Evolutionary conservation across 805 yeast genomes (phyloP).

Genomic region (Teunomyces tritomae): DNA sequence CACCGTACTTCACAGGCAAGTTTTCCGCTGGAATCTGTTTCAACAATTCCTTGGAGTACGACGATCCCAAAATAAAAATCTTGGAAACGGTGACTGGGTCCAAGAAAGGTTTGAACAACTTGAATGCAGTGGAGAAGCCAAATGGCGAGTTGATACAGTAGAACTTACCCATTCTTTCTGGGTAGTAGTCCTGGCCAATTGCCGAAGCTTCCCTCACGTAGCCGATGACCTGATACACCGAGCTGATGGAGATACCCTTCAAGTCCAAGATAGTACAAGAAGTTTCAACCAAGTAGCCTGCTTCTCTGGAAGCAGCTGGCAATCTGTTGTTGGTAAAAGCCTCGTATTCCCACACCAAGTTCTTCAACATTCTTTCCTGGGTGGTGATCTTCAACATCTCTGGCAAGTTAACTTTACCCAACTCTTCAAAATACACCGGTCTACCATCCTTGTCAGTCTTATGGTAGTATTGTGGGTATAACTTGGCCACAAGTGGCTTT

Average conservation of each 20-base stretch:
- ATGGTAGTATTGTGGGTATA: conserved; percentile 96
- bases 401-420: conserved; percentile 84
- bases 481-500: conserved; percentile 83
- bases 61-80: conserved; percentile 80
- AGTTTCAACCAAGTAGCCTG: conserved; percentile 80
- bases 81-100: conserved; percentile 97
- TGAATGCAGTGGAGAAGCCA: conserved; percentile 93
- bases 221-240: conserved; percentile 80
- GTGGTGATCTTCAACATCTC: conserved; percentile 93
- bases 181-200: conserved; percentile 96
- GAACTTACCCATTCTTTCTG: conserved; percentile 98
- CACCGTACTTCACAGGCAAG: conserved; percentile 90
- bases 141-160: conserved; percentile 95
- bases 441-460: conserved; percentile 96
- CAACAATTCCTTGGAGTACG: conserved; percentile 76
- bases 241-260: conserved; percentile 84
- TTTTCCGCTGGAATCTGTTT: conserved; percentile 93
- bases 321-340: conserved; percentile 78
- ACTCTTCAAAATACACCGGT: conserved; percentile 91
- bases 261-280: conserved; percentile 94
- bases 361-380: conserved; percentile 93
- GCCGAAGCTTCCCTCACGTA: conserved; percentile 91
- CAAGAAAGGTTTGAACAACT: conserved; percentile 85
- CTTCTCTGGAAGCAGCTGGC: conserved; percentile 90
- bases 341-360: conserved; percentile 97